Conservation (phyloP, 2,329 filamentous ascomycete species). For the Stagonosporopsis rhizophila region DNA sequence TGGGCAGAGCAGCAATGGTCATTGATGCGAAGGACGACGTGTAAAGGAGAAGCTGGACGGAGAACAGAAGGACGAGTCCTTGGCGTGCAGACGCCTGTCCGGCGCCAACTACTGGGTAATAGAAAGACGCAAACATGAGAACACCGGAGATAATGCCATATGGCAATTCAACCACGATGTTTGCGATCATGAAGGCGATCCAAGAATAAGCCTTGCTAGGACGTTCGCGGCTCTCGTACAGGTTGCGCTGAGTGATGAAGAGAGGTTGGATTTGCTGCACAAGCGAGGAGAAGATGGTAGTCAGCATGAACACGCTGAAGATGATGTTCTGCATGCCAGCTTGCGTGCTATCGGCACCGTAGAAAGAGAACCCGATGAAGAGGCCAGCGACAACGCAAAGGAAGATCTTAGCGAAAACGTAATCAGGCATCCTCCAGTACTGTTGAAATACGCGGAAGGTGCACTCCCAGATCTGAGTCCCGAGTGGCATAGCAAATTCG, state of each 20-base stretch:
- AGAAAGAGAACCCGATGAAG: slow-evolving; percentile 54
- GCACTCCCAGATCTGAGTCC: slow-evolving; percentile 43
- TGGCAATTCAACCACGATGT: slow-evolving; percentile 75
- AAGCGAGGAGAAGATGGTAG: slow-evolving; percentile 53
- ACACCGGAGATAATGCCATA: slow-evolving; percentile 69
- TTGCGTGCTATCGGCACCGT: slow-evolving; percentile 42
- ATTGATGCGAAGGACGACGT: slow-evolving; percentile 76
- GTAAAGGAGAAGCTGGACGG: slow-evolving; percentile 73
- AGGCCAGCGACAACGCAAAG: slow-evolving; percentile 37
- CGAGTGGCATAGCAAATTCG: slow-evolving; percentile 55
- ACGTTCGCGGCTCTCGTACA: slow-evolving; percentile 67
- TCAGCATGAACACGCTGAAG: slow-evolving; percentile 61
- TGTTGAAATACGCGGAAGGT: slow-evolving; percentile 55
- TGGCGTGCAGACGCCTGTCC: slow-evolving; percentile 57
- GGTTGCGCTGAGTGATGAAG: slow-evolving; percentile 64
- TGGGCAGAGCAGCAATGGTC: slow-evolving; percentile 73
- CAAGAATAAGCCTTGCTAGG: slow-evolving; percentile 77
- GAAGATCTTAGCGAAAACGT: slow-evolving; percentile 48
- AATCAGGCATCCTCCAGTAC: slow-evolving; percentile 55
- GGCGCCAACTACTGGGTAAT: slow-evolving; percentile 61
- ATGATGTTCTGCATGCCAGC: slow-evolving; percentile 56
- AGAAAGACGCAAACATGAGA: slow-evolving; percentile 70
- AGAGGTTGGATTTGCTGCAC: slow-evolving; percentile 66
- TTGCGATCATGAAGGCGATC: slow-evolving; percentile 74
- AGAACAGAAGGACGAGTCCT: slow-evolving; percentile 68